These are phyloP conservation scores for Typha latifolia DNA, from an alignment of 176 grass and related monocot genomes.

Conservation along the genomic window DNA sequence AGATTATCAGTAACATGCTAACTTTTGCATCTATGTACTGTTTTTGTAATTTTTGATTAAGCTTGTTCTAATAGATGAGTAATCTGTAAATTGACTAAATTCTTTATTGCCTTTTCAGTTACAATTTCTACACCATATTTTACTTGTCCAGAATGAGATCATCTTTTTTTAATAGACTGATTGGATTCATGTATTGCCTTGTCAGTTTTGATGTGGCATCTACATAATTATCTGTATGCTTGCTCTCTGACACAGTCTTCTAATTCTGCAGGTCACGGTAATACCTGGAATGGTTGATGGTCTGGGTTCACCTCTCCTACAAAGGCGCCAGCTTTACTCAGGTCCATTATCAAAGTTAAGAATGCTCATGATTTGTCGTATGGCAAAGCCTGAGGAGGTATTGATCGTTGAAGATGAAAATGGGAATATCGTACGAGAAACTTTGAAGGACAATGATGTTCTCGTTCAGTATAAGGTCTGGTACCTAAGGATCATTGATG, in stretches of 20 bases:
- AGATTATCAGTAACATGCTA: too few species aligned
- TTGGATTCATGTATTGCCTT: too few species aligned
- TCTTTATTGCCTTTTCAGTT: too few species aligned
- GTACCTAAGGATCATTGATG: slow-evolving; percentile 2
- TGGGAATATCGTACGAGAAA: slow-evolving; percentile 98
- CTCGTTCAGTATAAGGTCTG: slow-evolving; percentile 99
- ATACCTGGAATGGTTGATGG: slow-evolving; percentile 85
- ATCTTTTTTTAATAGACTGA: too few species aligned
- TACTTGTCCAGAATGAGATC: too few species aligned
- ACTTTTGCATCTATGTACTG: too few species aligned
- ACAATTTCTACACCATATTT: too few species aligned
- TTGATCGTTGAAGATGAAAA: slow-evolving; percentile 99
- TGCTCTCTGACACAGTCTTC: neutral
- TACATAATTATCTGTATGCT: neutral
- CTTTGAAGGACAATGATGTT: slow-evolving; percentile 98
- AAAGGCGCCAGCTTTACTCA: slow-evolving; percentile 86
- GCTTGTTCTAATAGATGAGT: too few species aligned
- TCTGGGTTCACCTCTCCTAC: slow-evolving; percentile 49
- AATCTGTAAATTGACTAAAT: too few species aligned
- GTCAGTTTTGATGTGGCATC: too few species aligned
- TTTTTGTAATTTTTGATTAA: too few species aligned
- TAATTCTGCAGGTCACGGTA: slow-evolving; percentile 29
- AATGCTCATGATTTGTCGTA: slow-evolving; percentile 94
- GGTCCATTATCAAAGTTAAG: slow-evolving; percentile 80
- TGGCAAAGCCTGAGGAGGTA: slow-evolving; percentile 99